Conservation (phyloP, 306 rosid genomes). For the Quercus suber region DNA sequence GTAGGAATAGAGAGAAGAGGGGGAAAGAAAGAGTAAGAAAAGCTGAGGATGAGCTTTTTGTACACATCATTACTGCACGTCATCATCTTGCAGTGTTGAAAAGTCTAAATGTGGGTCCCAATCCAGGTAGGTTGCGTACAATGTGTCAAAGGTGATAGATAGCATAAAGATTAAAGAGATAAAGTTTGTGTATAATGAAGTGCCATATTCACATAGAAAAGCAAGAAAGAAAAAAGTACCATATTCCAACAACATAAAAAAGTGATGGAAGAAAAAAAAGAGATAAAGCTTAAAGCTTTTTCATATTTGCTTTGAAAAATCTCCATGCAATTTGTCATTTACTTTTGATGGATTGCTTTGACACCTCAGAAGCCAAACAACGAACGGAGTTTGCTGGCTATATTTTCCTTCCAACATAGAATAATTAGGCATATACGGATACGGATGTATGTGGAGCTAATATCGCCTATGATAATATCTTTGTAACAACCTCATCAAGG, state of each 20-base stretch:
- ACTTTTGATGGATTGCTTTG: slow-evolving; percentile 15
- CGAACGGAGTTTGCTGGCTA: not conserved
- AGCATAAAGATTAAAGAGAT: not conserved
- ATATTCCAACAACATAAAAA: not conserved
- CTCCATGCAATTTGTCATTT: slow-evolving; percentile 23
- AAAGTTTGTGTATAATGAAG: slow-evolving; percentile 13
- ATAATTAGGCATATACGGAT: not conserved
- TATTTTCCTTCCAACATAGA: not conserved
- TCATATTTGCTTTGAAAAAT: slow-evolving; percentile 18
- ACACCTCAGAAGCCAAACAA: not conserved
- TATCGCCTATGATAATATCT: too few species aligned
- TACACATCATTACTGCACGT: slow-evolving; percentile 55
- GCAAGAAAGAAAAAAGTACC: too few species aligned
- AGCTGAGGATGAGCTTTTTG: slow-evolving; percentile 56
- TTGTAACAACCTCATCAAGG: too few species aligned
- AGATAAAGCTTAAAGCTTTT: not conserved
- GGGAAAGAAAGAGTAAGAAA: slow-evolving; percentile 27
- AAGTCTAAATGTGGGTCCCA: slow-evolving; percentile 42
- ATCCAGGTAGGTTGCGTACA: slow-evolving; percentile 44
- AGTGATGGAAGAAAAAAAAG: not conserved
- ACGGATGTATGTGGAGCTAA: too few species aligned
- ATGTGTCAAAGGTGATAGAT: slow-evolving; percentile 37
- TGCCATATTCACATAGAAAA: slow-evolving; percentile 4
- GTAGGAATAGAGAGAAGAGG: too few species aligned
- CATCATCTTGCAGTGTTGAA: slow-evolving; percentile 37